Evolutionary conservation across 1,284 basidiomycete species (phyloP), one percentile per base, ranked within the genome.

Genomic region (Cryptococcus sp.): DNA sequence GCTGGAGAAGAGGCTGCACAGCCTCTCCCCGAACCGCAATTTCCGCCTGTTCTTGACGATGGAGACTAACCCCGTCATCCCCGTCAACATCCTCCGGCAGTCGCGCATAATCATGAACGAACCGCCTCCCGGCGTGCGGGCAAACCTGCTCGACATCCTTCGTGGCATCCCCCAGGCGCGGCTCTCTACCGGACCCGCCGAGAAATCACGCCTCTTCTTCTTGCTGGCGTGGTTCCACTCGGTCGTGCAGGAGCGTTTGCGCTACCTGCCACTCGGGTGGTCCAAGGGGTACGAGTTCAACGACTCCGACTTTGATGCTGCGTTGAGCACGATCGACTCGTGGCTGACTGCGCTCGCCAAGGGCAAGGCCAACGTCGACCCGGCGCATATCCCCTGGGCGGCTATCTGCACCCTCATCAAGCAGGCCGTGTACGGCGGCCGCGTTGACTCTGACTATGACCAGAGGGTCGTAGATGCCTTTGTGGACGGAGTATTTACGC

Each of bases 201-300:
- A 98, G 78, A 95, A 95, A 75, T 82, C 86, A 16, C 85, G 93
- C 5, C 75, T 96, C 24, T 94, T 94, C 77, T 94, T 94, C 85
- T 79, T 96, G 39, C 83, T 97, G n/a, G 90, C 93, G 2, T 98
- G 93, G 93, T 94, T 97, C 85, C 94, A 98, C 70, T 92, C 94
- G 16, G 84, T 97, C 23, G 87, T 97, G 0, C 93, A 96, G 78
- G 94, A 97, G 76, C 90, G 94, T 63, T 81, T 97, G 23, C 89
- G 94, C 43, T 97, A 96, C 72, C 88, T 88, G 9, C 94, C 94
- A 5, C 81, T 98, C 23, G 93, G 94, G 0, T 98, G 93, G 91
- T 92, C 88, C 71, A 92, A 96, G 79, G 82, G 83, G 0, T 97
- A 97, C 77, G 94, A 97, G 75, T 97, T 97, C 83, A 97, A 97